A percentile compares a stretch with the other conserved stretches of the same genome.
Evolutionary conservation across 805 yeast genomes (phyloP).

Genomic region (Nakazawaea ambrosiae): DNA sequence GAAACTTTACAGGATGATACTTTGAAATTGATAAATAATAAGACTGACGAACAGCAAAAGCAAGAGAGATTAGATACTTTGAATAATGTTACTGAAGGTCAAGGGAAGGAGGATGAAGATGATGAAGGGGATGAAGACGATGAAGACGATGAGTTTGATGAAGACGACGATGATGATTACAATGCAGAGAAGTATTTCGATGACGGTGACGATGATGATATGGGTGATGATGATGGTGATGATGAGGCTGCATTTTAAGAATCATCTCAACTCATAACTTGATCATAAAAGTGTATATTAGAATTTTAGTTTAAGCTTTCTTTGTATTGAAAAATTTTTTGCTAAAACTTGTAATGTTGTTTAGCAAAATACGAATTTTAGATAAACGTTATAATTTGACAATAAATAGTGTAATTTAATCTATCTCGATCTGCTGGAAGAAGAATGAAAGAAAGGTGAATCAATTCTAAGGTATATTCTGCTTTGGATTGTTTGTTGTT

Average conservation of each 20-base stretch:
- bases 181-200: conserved; percentile 78
- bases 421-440: too few species aligned
- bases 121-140: conserved; percentile 31
- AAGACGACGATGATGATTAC: conserved; percentile 72
- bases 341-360: too few species aligned
- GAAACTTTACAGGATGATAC: conserved; percentile 5
- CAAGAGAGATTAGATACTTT: conserved; percentile 23
- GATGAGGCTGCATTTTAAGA: conserved; percentile 63
- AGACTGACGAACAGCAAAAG: conserved; percentile 19
- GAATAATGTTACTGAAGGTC: conserved; percentile 28
- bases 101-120: conserved; percentile 35
- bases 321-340: too few species aligned
- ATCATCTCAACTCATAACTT: conserved; percentile 6
- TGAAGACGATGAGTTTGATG: conserved; percentile 62
- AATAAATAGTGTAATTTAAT: too few species aligned
- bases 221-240: conserved; percentile 52
- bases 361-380: too few species aligned
- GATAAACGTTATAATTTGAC: too few species aligned
- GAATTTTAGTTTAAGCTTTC: too few species aligned
- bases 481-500: too few species aligned
- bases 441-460: too few species aligned
- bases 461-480: too few species aligned
- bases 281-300: too few species aligned
- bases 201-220: conserved; percentile 56
- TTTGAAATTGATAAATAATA: neutral